These are phyloP conservation scores for Annulohypoxylon maeteangense DNA, from an alignment of 495 filamentous ascomycete genomes.

Conservation along the genomic window DNA sequence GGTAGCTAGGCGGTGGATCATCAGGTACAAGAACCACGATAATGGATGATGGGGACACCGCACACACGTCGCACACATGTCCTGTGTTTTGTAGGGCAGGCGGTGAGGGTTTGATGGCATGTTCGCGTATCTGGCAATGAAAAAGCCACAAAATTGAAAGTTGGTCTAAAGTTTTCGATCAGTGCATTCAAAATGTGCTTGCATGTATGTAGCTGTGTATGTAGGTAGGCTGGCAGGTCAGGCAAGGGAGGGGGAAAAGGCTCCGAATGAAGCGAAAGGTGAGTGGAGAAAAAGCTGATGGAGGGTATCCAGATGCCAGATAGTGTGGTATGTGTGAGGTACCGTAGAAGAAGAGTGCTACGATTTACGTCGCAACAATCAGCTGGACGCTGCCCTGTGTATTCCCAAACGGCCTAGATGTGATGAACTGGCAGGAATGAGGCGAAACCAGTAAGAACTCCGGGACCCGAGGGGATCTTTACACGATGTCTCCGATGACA, in stretches of 20 bases:
- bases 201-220: conserved; percentile 4
- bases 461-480: conserved; percentile 29
- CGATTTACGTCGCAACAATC: conserved; percentile 24
- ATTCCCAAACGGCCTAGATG: conserved; percentile 17
- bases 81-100: conserved; percentile 36
- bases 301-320: conserved; percentile 3
- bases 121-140: conserved; percentile 34
- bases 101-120: conserved; percentile 33
- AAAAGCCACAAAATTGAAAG: conserved; percentile 18
- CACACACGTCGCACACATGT: conserved; percentile 22
- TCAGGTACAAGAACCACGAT: conserved; percentile 47
- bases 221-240: neutral
- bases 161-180: conserved; percentile 23
- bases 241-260: conserved; percentile 31
- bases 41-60: conserved; percentile 36
- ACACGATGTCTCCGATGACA: conserved; percentile 31
- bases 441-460: conserved; percentile 39
- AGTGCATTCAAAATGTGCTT: conserved; percentile 16
- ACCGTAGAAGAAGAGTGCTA: conserved; percentile 14
- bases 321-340: conserved; percentile 8
- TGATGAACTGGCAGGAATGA: conserved; percentile 39
- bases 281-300: conserved; percentile 38
- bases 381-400: conserved; percentile 34
- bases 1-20: conserved; percentile 42
- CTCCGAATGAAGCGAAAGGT: conserved; percentile 24